Base-by-base conservation (phyloP, 768 basidiomycete species). In the Russula brevipes region DNA sequence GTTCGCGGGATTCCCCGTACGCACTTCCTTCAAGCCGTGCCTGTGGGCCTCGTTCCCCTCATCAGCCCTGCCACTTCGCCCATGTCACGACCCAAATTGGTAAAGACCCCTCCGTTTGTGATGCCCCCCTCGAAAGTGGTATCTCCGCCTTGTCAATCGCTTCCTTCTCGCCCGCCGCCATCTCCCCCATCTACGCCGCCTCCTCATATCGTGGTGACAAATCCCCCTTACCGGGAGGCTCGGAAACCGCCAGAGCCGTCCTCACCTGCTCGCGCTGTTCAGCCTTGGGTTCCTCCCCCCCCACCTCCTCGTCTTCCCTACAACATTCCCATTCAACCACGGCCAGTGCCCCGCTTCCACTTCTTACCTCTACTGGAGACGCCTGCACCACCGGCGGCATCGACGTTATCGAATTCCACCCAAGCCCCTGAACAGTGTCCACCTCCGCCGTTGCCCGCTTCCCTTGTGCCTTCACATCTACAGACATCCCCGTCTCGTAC, bases 1-100 rank as follows among this genome's bases (percentile, higher is more conserved):
- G 24, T 33, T 35, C 62, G 61, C 39, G 65, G 60, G 16, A 39
- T 66, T 38, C 65, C 67, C 19, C 65, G 65, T 35, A 59, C 65
- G 14, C 57, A 66, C 38, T 66, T 49, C 12, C 67, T 68, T 38
- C 46, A 49, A 3, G 54, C 45, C 3, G 67, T 68, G 14, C 67
- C 67, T 19, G 53, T 68, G 10, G 67, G 65, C 11, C 67, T 68
- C 16, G 61, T 68, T 17, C 67, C 67, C 6, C 65, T 68, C 1
- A 50, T 68, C 5, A 12, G 24, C 31, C 56, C 56, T 8, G 31
- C 45, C 3, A 33, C 54, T 8, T 39, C 50, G 3, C 35, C 57
- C 30, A 38, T 24, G 1, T 30, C 42, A 4, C 59, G 41, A 30
- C 54, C 65, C 17, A 44, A 50, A 51, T 33, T 2, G 35, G 54